These are phyloP conservation scores for Sorghum bicolor DNA, from an alignment of 176 grass and related monocot species.

Conservation along the genomic window Sorghum_bicolor_NCBIv3 NC_012874.2:957001-957500, in stretches of 20 bases:
- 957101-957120: neutral
- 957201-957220: neutral
- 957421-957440: slow-evolving; percentile 88
- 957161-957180: neutral
- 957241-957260: neutral
- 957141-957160: neutral
- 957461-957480: slow-evolving; percentile 59
- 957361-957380: slow-evolving; percentile 59
- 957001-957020: neutral
- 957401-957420: slow-evolving; percentile 89
- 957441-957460: slow-evolving; percentile 57
- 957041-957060: neutral
- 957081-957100: neutral
- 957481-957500: neutral
- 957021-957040: neutral
- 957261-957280: neutral
- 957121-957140: neutral
- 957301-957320: slow-evolving; percentile 51
- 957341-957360: slow-evolving; percentile 67
- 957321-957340: slow-evolving; percentile 81
- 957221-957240: neutral
- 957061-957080: neutral
- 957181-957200: neutral
- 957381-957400: slow-evolving; percentile 70
- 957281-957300: slow-evolving; percentile 31